phyloP scores from a whole-genome alignment of 345 rosid species.

The Gynandropsis gynandra region DNA sequence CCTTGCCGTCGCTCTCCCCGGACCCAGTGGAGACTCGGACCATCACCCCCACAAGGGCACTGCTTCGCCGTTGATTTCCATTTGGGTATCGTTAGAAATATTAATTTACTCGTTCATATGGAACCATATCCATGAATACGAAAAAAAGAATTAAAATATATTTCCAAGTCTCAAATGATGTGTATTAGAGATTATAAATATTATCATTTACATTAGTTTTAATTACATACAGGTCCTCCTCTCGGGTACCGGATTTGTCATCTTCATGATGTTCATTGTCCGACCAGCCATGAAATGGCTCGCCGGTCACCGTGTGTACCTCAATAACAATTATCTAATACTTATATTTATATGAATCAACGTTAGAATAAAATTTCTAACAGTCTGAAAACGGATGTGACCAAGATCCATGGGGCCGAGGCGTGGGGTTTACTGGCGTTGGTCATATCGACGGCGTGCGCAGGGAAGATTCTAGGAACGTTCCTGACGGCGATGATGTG shows the following conservation, averaged over 20 bases:
- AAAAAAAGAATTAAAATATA: too few species aligned
- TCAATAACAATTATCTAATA: too few species aligned
- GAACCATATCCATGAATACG: too few species aligned
- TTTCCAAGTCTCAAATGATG: too few species aligned
- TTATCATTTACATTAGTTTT: too few species aligned
- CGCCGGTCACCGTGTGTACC: too few species aligned
- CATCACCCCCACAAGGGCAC: constrained; percentile 17
- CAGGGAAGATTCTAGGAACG: constrained; percentile 58
- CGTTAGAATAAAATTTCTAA: too few species aligned
- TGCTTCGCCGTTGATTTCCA: constrained; percentile 47
- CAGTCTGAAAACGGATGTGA: constrained; percentile 54
- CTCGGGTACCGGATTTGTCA: constrained; percentile 45
- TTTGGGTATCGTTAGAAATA: too few species aligned
- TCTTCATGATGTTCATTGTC: constrained; percentile 40
- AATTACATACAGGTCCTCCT: constrained; percentile 46
- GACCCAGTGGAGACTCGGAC: constrained; percentile 29
- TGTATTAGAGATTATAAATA: too few species aligned
- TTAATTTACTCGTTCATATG: too few species aligned
- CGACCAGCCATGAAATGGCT: constrained; percentile 52
- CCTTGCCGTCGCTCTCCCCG: constrained; percentile 52
- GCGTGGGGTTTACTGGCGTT: constrained; percentile 52
- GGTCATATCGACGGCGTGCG: constrained; percentile 55
- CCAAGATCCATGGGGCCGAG: constrained; percentile 34
- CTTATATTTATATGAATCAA: too few species aligned
- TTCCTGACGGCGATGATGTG: constrained; percentile 47